A percentile compares a stretch with the other conserved stretches of the same genome.
Conservation (phyloP, 2,329 filamentous ascomycete genomes). For the Alternaria gansuensis region DNA sequence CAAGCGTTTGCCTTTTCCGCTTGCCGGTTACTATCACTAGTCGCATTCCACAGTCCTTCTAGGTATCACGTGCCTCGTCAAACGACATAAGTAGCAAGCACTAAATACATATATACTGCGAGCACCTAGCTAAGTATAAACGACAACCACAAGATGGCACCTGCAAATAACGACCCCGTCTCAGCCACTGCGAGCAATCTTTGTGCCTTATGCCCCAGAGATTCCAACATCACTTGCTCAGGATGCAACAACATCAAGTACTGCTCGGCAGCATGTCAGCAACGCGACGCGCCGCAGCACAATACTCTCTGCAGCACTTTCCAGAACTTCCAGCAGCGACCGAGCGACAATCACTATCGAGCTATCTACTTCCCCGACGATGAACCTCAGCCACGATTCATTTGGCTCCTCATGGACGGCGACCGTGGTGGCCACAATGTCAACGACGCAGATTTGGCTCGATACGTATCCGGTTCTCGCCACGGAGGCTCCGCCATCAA, state of each 20-base stretch:
- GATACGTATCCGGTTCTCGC: background rate
- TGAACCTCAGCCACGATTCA: background rate
- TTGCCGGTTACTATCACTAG: too few species aligned
- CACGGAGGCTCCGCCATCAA: background rate
- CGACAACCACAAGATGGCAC: background rate
- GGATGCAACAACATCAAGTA: constrained; percentile 6
- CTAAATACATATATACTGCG: background rate
- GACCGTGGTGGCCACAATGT: background rate
- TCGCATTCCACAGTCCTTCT: too few species aligned
- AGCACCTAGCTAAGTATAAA: background rate
- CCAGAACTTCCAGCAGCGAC: background rate
- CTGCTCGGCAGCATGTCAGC: background rate
- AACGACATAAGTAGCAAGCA: background rate
- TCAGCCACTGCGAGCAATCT: background rate
- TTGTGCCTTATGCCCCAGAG: background rate
- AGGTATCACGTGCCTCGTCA: background rate
- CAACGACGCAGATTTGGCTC: background rate
- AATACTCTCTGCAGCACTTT: background rate
- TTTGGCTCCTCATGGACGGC: constrained; percentile 2
- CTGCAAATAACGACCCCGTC: background rate
- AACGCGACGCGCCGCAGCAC: background rate
- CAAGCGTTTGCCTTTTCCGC: too few species aligned
- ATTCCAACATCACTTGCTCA: background rate
- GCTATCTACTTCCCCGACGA: background rate
- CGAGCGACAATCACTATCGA: constrained; percentile 4